Base-by-base conservation (phyloP, 805 yeast species). In the Candida sakaeoensis region DNA sequence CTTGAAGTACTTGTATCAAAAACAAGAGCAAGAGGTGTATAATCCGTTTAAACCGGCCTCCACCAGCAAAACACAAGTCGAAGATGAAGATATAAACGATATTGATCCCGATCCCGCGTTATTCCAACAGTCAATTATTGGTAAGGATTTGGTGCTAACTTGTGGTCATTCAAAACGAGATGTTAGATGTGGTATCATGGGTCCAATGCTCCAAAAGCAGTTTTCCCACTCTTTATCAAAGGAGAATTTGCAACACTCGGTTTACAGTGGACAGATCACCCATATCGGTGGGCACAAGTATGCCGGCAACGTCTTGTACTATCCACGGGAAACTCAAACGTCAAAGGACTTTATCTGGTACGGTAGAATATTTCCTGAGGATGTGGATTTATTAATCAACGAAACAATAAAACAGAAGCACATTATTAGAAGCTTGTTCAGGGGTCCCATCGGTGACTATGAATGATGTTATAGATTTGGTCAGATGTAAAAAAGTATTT, bases 221-320 rank as follows among this genome's bases (percentile, higher is more conserved):
- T 77, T 83, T 37, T 55, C 54, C 18, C 44, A 39, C 22, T 77
- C 74, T 1, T 47, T 80, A 12, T 42, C 50, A 9, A 31, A 46
- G 1, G 63, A 70, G 33, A 58, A 57, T 0, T 31, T 76, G 28
- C 58, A 60, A 9, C 46, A 48, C 30, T n/a, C 22, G 5, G 41
- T 43, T 12, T 40, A 57, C 25, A 65, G 81, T 24, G 89, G 87
- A 0, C 52, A 75, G 5, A 66, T 83, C 0, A 80, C 90, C 9
- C 96, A 87, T 56, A 68, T 87, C 29, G 95, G 95, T 1, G 96
- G 96, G 0, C 96, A 87, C 55, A 85, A 73, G 2, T 87, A 77
- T 58, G 95, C 96, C 1, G 95, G 95, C 0, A 87, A 87, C 52
- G 77, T 87, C 10, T 62, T 85, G 2, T 72, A 75, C 37, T 79